Conservation (phyloP, 805 yeast genomes). For the Metschnikowia baotianmanensis region DNA sequence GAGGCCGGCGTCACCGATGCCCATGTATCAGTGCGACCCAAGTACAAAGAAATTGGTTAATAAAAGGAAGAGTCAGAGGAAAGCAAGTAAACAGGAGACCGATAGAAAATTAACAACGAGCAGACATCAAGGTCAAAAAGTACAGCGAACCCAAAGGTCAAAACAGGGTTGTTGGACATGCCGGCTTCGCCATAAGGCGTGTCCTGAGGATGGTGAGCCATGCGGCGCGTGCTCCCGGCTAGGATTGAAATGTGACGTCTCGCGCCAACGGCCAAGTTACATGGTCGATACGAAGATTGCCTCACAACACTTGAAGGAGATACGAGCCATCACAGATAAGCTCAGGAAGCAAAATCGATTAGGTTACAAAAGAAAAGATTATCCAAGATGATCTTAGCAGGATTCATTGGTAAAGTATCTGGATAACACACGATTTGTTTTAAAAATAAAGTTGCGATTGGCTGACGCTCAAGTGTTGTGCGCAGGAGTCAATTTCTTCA, state of each 20-base stretch:
- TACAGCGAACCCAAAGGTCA: constrained; percentile 9
- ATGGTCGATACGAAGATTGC: constrained; percentile 12
- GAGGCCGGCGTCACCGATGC: too few relatives aligned
- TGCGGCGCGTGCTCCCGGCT: constrained; percentile 18
- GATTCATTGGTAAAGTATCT: too few relatives aligned
- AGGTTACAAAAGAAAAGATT: neutral
- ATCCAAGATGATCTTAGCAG: too few relatives aligned
- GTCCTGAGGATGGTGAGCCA: constrained; percentile 18
- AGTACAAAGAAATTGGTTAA: too few relatives aligned
- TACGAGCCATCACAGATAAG: constrained; percentile 10
- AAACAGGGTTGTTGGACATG: constrained; percentile 22
- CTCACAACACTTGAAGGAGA: constrained; percentile 7
- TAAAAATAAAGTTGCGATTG: neutral
- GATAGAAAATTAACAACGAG: too few relatives aligned
- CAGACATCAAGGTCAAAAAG: neutral
- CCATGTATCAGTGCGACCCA: too few relatives aligned
- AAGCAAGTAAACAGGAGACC: too few relatives aligned
- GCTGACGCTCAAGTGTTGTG: neutral
- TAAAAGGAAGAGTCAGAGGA: neutral
- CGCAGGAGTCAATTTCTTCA: too few relatives aligned
- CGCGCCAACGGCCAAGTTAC: constrained; percentile 15
- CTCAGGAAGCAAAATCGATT: constrained; percentile 6
- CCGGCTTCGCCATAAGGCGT: constrained; percentile 20
- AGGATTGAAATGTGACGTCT: constrained; percentile 16
- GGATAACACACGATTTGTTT: neutral